These are phyloP conservation scores for Candida takata DNA, from an alignment of 805 yeast species.

Conservation along the genomic window DNA sequence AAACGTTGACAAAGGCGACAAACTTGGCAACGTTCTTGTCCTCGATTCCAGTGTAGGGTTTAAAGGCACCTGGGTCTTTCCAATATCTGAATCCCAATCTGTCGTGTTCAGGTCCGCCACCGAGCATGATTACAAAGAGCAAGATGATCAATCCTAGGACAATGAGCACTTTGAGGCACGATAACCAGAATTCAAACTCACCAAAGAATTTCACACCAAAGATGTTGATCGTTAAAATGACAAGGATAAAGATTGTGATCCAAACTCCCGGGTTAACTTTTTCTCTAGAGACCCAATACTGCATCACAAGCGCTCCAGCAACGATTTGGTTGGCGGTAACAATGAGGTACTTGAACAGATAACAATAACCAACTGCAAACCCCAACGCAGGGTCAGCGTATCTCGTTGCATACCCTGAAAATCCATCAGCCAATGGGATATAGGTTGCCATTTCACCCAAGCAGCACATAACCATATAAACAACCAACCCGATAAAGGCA, in stretches of 20 bases:
- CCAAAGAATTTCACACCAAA: constrained; percentile 50
- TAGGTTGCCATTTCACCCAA: constrained; percentile 66
- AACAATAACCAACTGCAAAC: constrained; percentile 25
- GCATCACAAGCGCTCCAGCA: constrained; percentile 45
- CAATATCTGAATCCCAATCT: constrained; percentile 69
- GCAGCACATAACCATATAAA: constrained; percentile 60
- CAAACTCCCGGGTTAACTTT: constrained; percentile 50
- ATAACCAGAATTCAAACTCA: constrained; percentile 48
- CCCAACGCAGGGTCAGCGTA: constrained; percentile 28
- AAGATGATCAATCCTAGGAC: constrained; percentile 29
- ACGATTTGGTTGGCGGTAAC: constrained; percentile 39
- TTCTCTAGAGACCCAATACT: constrained; percentile 40
- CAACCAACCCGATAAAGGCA: constrained; percentile 61
- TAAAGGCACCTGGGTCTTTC: constrained; percentile 63
- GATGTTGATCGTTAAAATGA: constrained; percentile 41
- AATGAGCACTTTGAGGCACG: constrained; percentile 47
- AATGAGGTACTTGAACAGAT: constrained; percentile 21
- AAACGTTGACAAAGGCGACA: constrained; percentile 53
- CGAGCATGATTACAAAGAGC: constrained; percentile 58
- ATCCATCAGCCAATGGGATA: constrained; percentile 59
- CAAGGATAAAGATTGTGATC: constrained; percentile 37
- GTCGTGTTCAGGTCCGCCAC: constrained; percentile 74
- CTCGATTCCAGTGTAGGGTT: constrained; percentile 35
- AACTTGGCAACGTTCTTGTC: constrained; percentile 46
- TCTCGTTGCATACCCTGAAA: constrained; percentile 52